Conservation (phyloP, 805 yeast species). For the Metschnikowia drakensbergensis region DNA sequence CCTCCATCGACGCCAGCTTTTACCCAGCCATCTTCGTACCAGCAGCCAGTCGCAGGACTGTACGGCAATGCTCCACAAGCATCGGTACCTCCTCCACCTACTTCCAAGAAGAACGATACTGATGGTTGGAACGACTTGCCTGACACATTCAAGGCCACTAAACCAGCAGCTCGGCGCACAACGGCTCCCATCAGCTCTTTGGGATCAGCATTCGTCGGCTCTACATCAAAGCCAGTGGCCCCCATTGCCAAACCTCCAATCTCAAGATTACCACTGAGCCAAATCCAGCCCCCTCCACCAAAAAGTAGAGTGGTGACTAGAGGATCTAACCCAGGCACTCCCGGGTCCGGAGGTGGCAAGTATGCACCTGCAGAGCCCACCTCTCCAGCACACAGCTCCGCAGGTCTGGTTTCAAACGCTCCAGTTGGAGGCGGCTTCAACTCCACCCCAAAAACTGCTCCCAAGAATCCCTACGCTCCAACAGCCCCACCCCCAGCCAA, state of each 20-base stretch:
- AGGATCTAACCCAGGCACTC: conserved; percentile 9
- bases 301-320: conserved; percentile 8
- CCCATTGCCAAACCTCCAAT: background rate
- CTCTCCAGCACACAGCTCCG: conserved; percentile 28
- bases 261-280: background rate
- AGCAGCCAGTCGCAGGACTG: background rate
- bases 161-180: conserved; percentile 36
- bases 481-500: conserved; percentile 16
- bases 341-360: conserved; percentile 5
- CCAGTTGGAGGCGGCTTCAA: conserved; percentile 1
- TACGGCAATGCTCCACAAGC: conserved; percentile 6
- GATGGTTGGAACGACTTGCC: conserved; percentile 78
- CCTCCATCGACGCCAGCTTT: conserved; percentile 15
- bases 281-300: conserved; percentile 12
- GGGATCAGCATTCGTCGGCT: conserved; percentile 1
- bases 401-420: conserved; percentile 20
- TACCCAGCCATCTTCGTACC: conserved; percentile 4
- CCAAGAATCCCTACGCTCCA: conserved; percentile 27
- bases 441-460: conserved; percentile 11
- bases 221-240: conserved; percentile 5
- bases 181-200: conserved; percentile 40
- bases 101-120: conserved; percentile 38
- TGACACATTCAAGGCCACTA: conserved; percentile 38
- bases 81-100: conserved; percentile 10
- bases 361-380: conserved; percentile 23